Evolutionary conservation across 768 basidiomycete genomes (phyloP).

Genomic region (Ephemerocybe angulata): DNA sequence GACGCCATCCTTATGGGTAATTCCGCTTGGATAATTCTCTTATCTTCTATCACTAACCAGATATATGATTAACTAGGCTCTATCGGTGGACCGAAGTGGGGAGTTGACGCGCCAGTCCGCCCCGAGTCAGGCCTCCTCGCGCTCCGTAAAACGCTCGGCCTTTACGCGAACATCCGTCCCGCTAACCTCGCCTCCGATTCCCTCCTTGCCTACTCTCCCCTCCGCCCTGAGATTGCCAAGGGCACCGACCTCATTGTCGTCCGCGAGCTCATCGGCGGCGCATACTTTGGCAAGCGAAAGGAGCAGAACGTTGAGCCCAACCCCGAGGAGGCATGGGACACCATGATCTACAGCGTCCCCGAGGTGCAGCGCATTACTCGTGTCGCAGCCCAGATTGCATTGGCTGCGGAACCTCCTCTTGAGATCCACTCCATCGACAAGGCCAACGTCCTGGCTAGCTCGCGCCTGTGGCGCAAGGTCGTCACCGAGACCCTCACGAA

Average conservation of each 20-base stretch:
- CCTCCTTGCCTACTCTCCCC: slow-evolving; percentile 81
- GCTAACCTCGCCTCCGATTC: slow-evolving; percentile 93
- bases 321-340: slow-evolving; percentile 80
- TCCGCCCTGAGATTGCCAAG: slow-evolving; percentile 76
- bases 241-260: slow-evolving; percentile 92
- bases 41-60: slow-evolving; percentile 2
- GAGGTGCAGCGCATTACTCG: slow-evolving; percentile 95
- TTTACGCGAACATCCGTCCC: slow-evolving; percentile 98
- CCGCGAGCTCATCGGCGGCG: slow-evolving; percentile 93
- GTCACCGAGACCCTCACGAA: slow-evolving; percentile 79
- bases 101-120: slow-evolving; percentile 79
- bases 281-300: slow-evolving; percentile 92
- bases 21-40: slow-evolving; percentile 16
- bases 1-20: slow-evolving; percentile 95
- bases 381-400: slow-evolving; percentile 90
- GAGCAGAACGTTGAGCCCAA: slow-evolving; percentile 72
- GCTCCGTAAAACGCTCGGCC: slow-evolving; percentile 87
- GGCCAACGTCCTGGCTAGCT: slow-evolving; percentile 95
- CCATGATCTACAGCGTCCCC: slow-evolving; percentile 84
- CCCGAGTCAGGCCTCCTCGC: slow-evolving; percentile 89
- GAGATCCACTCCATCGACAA: slow-evolving; percentile 95
- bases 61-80: slow-evolving; percentile 54
- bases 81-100: slow-evolving; percentile 99
- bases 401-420: slow-evolving; percentile 78
- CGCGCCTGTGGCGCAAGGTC: slow-evolving; percentile 90